Evolutionary conservation across 257 asterid species (phyloP).

Genomic region (Jaltomata sinuosa): DNA sequence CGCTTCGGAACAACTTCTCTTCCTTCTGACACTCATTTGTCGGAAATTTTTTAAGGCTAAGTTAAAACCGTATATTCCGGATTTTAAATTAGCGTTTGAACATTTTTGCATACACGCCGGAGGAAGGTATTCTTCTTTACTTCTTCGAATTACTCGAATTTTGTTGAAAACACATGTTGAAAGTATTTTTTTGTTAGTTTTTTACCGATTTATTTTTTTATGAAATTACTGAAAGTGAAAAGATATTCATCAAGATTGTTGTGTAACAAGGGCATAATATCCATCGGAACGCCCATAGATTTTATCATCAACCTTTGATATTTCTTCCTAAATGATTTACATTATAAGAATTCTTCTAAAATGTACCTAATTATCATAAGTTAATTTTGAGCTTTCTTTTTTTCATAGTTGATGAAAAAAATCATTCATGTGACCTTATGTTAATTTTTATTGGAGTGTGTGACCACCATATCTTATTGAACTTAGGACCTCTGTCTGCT

Average conservation of each 20-base stretch:
- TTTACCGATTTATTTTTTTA: too few species aligned
- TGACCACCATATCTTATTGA: not conserved
- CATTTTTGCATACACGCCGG: constrained; percentile 75
- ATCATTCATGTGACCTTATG: not conserved
- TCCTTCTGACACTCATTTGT: constrained; percentile 20
- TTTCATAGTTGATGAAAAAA: not conserved
- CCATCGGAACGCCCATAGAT: too few species aligned
- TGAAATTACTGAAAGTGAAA: too few species aligned
- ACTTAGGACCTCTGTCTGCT: not conserved
- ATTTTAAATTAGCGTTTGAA: constrained; percentile 56
- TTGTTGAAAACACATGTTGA: too few species aligned
- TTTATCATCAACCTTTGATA: too few species aligned
- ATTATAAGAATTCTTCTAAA: not conserved
- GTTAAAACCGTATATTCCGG: constrained; percentile 38
- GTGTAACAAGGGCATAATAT: too few species aligned
- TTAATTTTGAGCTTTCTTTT: not conserved
- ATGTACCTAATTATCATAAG: not conserved
- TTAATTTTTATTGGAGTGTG: not conserved
- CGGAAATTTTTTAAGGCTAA: constrained; percentile 24
- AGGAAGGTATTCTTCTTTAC: constrained; percentile 15
- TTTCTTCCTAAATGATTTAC: too few species aligned
- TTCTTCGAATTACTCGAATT: not conserved
- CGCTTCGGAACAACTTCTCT: constrained; percentile 44
- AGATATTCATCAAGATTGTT: too few species aligned
- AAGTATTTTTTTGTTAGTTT: too few species aligned